Conservation (phyloP, 2,329 filamentous ascomycete genomes). For the Didymella glomerata region DNA sequence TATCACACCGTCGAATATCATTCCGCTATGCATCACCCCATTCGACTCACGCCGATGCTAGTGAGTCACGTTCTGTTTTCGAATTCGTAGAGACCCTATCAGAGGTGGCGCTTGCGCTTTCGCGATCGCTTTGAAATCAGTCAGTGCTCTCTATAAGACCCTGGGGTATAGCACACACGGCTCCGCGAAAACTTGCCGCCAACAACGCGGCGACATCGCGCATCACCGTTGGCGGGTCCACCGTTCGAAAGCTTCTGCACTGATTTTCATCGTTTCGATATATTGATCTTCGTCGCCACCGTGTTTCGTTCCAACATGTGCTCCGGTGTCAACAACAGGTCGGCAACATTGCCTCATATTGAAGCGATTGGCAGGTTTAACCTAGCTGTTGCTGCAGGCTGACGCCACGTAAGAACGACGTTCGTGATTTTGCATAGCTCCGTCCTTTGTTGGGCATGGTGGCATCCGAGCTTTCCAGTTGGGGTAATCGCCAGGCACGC, state of each 20-base stretch:
- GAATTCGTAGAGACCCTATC: background rate
- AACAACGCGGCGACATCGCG: constrained; percentile 2
- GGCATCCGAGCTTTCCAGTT: background rate
- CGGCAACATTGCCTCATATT: background rate
- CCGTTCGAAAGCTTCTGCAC: constrained; percentile 7
- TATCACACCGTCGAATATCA: constrained; percentile 1
- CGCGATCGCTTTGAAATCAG: background rate
- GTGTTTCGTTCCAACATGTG: background rate
- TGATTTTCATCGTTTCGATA: constrained; percentile 24
- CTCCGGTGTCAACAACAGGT: background rate
- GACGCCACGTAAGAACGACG: background rate
- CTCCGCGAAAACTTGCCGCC: constrained; percentile 10
- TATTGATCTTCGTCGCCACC: constrained; percentile 17
- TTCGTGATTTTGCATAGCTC: background rate
- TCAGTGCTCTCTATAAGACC: constrained; percentile 16
- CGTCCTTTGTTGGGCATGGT: background rate
- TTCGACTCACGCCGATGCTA: background rate
- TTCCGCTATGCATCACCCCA: background rate
- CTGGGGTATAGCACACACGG: constrained; percentile 14
- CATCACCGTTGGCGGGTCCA: constrained; percentile 8
- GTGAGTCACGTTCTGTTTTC: background rate
- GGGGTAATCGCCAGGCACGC: constrained; percentile 1
- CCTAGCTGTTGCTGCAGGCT: background rate
- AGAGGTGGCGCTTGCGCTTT: background rate
- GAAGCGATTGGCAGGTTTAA: background rate